Evolutionary conservation across 441 rosid species (phyloP).

Genomic region (Aquilaria agallochum): DNA sequence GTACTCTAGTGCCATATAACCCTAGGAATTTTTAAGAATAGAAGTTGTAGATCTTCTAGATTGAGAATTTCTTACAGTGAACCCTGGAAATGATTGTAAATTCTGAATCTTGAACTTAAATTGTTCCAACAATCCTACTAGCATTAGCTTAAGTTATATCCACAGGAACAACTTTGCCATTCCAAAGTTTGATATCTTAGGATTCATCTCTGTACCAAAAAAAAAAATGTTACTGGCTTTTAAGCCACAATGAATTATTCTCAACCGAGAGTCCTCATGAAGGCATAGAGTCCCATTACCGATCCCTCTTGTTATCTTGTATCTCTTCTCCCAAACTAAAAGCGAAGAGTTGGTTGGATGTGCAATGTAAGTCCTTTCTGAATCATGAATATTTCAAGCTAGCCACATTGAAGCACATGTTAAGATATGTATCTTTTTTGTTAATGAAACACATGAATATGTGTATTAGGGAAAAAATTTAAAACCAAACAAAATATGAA

Average conservation of each 20-base stretch:
- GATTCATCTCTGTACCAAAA: constrained; percentile 24
- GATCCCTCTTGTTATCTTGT: constrained; percentile 23
- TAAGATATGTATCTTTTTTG: no score
- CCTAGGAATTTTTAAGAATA: neutral
- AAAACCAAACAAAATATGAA: constrained; percentile 2
- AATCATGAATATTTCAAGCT: no score
- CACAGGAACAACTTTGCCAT: constrained; percentile 19
- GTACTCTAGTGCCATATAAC: constrained; percentile 33
- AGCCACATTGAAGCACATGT: no score
- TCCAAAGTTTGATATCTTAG: constrained; percentile 33
- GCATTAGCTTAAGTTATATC: constrained; percentile 28
- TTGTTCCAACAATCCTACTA: constrained; percentile 24
- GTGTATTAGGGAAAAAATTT: no score
- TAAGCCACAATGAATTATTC: constrained; percentile 28
- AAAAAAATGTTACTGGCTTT: constrained; percentile 26
- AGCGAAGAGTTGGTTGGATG: constrained; percentile 12
- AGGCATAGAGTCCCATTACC: constrained; percentile 27
- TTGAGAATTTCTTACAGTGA: no score
- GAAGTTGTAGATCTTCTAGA: neutral
- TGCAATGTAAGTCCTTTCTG: neutral
- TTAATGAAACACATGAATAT: no score
- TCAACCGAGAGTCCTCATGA: constrained; percentile 27
- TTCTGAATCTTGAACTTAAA: constrained; percentile 11
- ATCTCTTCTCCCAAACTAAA: constrained; percentile 21
- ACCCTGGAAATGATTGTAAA: neutral